These are phyloP conservation scores for Lipomyces mesembrius DNA, from an alignment of 805 yeast species.

Conservation along the genomic window DNA sequence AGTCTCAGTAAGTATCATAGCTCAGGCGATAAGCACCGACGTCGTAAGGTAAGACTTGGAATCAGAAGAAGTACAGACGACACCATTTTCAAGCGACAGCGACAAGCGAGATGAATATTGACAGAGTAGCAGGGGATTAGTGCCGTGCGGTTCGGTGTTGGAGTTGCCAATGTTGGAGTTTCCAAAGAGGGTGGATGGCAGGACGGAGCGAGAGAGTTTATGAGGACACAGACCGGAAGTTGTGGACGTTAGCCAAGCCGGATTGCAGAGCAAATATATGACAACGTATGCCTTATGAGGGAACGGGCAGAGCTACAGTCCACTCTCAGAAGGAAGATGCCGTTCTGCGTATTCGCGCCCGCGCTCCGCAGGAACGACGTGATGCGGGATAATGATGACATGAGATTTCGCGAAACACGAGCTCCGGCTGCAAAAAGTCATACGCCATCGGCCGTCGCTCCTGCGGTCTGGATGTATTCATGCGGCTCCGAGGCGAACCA, in stretches of 20 bases:
- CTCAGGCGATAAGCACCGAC: too few species aligned
- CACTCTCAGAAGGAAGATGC: background rate
- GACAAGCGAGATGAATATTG: background rate
- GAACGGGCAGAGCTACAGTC: too few species aligned
- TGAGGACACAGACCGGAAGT: too few species aligned
- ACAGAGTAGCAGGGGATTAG: background rate
- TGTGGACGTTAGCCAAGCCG: too few species aligned
- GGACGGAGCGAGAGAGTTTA: background rate
- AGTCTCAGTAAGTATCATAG: too few species aligned
- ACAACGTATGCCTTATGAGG: too few species aligned
- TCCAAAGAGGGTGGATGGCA: background rate
- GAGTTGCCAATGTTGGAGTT: constrained; percentile 1
- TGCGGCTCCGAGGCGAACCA: constrained; percentile 4
- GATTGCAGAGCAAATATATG: too few species aligned
- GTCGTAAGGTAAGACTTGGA: background rate
- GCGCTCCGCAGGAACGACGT: too few species aligned
- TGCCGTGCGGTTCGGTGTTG: background rate
- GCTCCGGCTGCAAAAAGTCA: too few species aligned
- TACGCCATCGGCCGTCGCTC: too few species aligned
- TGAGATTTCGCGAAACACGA: background rate
- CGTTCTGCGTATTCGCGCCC: too few species aligned
- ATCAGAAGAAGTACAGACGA: too few species aligned
- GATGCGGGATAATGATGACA: background rate
- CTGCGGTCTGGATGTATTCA: background rate
- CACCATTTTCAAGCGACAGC: background rate